Evolutionary conservation across 2,329 filamentous ascomycete species (phyloP), one percentile per base, ranked within the genome.

Genomic region (Botrytis porri): DNA sequence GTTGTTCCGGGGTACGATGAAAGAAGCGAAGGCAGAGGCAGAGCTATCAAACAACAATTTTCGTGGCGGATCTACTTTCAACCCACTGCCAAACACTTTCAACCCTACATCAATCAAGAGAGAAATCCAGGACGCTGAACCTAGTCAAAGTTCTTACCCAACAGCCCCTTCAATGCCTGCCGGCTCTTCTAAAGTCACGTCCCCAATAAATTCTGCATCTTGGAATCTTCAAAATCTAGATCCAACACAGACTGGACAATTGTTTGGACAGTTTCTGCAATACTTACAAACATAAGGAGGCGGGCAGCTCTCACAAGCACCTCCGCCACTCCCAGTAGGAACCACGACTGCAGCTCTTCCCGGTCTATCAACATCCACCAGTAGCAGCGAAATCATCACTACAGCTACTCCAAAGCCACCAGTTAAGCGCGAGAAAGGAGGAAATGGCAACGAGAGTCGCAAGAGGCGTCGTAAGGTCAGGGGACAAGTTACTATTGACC

Each of bases 401-500:
- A 45, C 25, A 45, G 10, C 57, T 25, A 39, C 59, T 39, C n/a
- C 32, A 14, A 35, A 39, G 37, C 41, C 22, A 64, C 6, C 43
- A 25, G 43, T 66, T 2, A 66, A 71, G 29, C 61, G 70, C n/a
- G 70, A 66, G 22, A 37, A 3, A 4, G 61, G 59, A 51, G 45
- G 20, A 18, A 25, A n/a, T 41, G 39, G 4, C n/a, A 37, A 12
- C 20, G 10, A n/a, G 16, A 20, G 22, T 60, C 39, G 25, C 16
- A 70, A 61, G 29, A 70, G 37, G 12, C 37, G 51, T 8, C 69
- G 41, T 8, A 71, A 43, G 22, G 12, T 32, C 6, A 48, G 29
- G 14, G 45, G 48, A 10, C 45, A 45, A 66, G 35, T 59, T 10
- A 66, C 25, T 18, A 64, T 71, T n/a, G 62, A 71, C 18, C 70